Evolutionary conservation across 768 basidiomycete genomes (phyloP).

Genomic region (Trametes villosa): DNA sequence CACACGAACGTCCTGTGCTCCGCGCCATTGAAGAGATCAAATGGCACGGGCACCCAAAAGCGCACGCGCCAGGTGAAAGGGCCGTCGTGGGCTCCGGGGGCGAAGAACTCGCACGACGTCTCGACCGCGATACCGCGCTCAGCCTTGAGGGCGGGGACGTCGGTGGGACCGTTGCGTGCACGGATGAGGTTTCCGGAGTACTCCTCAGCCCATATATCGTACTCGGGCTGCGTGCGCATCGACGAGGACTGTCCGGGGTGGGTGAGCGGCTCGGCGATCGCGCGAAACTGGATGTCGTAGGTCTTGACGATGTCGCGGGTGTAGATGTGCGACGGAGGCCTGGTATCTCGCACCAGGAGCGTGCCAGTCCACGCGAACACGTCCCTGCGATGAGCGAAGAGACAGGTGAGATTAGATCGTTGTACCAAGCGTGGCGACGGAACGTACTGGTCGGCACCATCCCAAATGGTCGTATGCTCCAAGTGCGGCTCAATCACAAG

Average conservation of each 20-base stretch:
- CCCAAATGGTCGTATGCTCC: not conserved
- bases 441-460: not conserved
- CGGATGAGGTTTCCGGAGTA: too few relatives aligned
- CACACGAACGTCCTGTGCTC: slow-evolving; percentile 51
- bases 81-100: too few relatives aligned
- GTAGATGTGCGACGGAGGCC: not conserved
- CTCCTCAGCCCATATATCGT: too few relatives aligned
- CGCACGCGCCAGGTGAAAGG: too few relatives aligned
- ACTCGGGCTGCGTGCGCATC: too few relatives aligned
- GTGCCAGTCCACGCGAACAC: not conserved
- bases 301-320: not conserved
- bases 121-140: too few relatives aligned
- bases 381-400: not conserved
- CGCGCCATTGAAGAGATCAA: slow-evolving; percentile 48
- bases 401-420: not conserved
- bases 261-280: too few relatives aligned
- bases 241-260: too few relatives aligned
- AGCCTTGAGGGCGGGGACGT: too few relatives aligned
- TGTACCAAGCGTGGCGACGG: not conserved
- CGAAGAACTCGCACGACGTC: too few relatives aligned
- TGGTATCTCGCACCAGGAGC: not conserved
- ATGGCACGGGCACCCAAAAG: slow-evolving; percentile 55
- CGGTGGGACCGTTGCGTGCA: too few relatives aligned
- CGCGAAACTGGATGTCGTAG: not conserved
- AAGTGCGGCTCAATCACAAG: not conserved